Base-by-base conservation (phyloP, 148 eudicot genomes). In the Selenicereus undatus region DNA sequence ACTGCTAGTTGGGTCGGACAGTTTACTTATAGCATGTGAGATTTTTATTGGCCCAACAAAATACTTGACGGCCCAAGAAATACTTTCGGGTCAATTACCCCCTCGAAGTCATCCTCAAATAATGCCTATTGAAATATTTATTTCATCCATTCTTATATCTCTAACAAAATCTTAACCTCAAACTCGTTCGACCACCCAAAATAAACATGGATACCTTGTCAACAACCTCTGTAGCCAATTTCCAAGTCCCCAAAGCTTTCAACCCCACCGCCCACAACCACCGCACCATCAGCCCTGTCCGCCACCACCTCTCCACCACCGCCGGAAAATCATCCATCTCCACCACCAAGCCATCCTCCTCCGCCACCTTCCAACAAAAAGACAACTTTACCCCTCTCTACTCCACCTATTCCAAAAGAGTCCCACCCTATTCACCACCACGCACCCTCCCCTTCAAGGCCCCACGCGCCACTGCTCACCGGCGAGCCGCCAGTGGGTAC, bases 401-500 rank as follows among this genome's bases (percentile, higher is more conserved):
- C 71, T 56, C 65, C 75, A 73, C 16, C 80, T 29, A 83, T 30
- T 22, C 56, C 74, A 52, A 76, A 84, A 78, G 68, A 78, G 0
- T 71, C 27, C 42, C 74, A 73, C 36, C 78, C 36, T 58, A 71
- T 69, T 32, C 88, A 43, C 73, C 65, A 68, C 51, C 69, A n/a
- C 66, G 79, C 72, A 16, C 32, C 36, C 73, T 75, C 32, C 10
- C 20, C 70, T 51, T 3, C 80, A 68, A 45, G 76, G 20, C 77
- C 36, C 79, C 79, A 43, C 86, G 71, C 2, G 16, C 69, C 36
- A 45, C 80, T 1, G 51, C 76, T 74, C 91, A 88, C 58, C 85
- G 74, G 0, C 78, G 79, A 30, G 81, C 92, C n/a, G 87, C 95
- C 39, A 88, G 86, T 36, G 97, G 97, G 52, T 93, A 93, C 69